Base-by-base conservation (phyloP, 257 asterid species). In the Nicotiana attenuata region DNA sequence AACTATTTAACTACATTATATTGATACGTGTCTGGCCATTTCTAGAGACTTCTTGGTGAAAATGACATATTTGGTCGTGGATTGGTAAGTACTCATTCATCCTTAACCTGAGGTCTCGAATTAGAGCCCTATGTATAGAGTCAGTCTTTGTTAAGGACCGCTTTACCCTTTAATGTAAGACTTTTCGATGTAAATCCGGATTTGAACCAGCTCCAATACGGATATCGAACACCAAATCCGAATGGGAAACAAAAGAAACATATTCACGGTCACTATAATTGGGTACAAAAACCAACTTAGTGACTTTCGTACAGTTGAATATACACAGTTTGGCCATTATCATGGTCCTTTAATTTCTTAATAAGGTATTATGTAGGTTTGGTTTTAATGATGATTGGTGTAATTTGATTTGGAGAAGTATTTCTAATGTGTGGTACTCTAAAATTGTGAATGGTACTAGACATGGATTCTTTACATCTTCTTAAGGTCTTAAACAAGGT, bases 51-150 rank as follows among this genome's bases (percentile, higher is more conserved):
- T 67, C 33, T 35, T 19, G n/a, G 5, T 68, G 17, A 68, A 68
- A 68, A 68, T 68, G 56, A 38, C 8, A 10, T 38, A 33, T n/a
- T 41, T 41, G 50, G 0, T 1, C 47, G 47, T 38, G 10, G 10
- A 8, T 2, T 26, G 28, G 10, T 7, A 38, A 38, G 0, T 7
- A 2, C 2, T 7, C 3, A 7, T 38, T 38, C 47, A 7, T 41
- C 3, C 3, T 1, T 1, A 8, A 41, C 2, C 0, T 8, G 0
- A 41, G 0, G 2, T 41, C 2, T 41, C 3, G 0, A 0, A 0
- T 41, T 41, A 0, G 50, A 41, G 3, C 0, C 10, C 2, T 7
- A 0, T 41, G 0, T 41, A 41, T 41, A 2, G 0, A 41, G 0
- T 8, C 0, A n/a, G 3, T 41, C 0, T 1, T 41, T 41, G 3